phyloP scores from a whole-genome alignment of 106 monocot species.

The Dendrobium huoshanense region DNA sequence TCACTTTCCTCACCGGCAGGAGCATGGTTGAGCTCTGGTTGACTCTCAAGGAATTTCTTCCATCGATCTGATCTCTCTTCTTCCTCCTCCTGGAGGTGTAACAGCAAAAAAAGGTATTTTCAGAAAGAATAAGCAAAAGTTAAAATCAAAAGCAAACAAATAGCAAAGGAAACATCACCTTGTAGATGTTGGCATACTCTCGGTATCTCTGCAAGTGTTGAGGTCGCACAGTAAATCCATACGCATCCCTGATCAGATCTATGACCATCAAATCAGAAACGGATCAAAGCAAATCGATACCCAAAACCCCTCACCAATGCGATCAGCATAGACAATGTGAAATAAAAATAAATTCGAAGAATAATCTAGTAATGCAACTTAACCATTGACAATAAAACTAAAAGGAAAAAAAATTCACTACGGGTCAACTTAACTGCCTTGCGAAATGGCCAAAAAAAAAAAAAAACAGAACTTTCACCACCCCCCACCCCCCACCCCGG shows the following conservation, averaged over 20 bases:
- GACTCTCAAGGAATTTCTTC: slow-evolving; percentile 78
- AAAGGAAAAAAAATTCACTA: neutral
- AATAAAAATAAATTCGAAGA: neutral
- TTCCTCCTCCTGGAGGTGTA: slow-evolving; percentile 55
- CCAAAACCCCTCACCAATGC: neutral
- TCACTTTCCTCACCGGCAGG: slow-evolving; percentile 3
- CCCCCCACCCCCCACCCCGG: neutral
- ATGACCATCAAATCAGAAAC: neutral
- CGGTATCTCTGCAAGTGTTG: slow-evolving; percentile 93
- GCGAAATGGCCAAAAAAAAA: neutral
- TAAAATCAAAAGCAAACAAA: neutral
- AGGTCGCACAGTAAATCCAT: slow-evolving; percentile 96
- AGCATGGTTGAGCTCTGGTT: slow-evolving; percentile 21
- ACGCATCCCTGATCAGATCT: slow-evolving; percentile 79
- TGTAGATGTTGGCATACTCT: slow-evolving; percentile 93
- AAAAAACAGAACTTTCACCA: neutral
- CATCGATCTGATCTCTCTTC: slow-evolving; percentile 96
- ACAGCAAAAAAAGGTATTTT: neutral
- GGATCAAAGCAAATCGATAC: neutral
- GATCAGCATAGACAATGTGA: neutral
- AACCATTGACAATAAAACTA: neutral
- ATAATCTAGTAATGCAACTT: neutral
- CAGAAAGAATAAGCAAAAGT: neutral
- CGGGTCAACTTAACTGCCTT: neutral
- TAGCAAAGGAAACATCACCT: slow-evolving; percentile 38